Evolutionary conservation across 1,284 basidiomycete genomes (phyloP).

Genomic region (Xerocomus tenax): DNA sequence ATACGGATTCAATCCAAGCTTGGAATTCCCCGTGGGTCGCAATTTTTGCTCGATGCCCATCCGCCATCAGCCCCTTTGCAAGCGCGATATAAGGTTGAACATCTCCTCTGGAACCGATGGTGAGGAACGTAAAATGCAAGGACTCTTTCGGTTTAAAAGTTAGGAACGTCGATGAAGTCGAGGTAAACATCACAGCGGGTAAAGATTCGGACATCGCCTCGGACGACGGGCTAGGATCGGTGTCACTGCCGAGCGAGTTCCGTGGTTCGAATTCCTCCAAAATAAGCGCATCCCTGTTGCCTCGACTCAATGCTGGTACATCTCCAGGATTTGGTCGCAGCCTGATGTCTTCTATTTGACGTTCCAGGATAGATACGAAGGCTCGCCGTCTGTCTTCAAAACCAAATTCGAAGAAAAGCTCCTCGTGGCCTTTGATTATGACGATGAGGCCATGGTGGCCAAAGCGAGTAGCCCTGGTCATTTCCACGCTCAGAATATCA

Average conservation of each 20-base stretch:
- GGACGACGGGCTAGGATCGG: slow-evolving; percentile 36
- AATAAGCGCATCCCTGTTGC: slow-evolving; percentile 58
- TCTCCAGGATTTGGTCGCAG: slow-evolving; percentile 42
- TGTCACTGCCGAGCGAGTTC: slow-evolving; percentile 34
- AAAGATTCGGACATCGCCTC: slow-evolving; percentile 58
- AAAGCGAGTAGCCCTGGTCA: slow-evolving; percentile 80
- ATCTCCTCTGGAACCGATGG: slow-evolving; percentile 90
- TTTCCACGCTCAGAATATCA: slow-evolving; percentile 79
- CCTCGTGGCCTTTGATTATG: slow-evolving; percentile 91
- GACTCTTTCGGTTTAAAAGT: slow-evolving; percentile 86
- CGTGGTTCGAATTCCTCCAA: slow-evolving; percentile 64
- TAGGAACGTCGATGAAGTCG: slow-evolving; percentile 84
- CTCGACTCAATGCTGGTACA: slow-evolving; percentile 35
- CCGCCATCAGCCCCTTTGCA: slow-evolving; percentile 83
- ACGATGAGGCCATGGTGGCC: slow-evolving; percentile 84
- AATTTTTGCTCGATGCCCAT: slow-evolving; percentile 80
- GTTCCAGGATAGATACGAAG: slow-evolving; percentile 68
- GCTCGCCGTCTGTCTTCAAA: slow-evolving; percentile 70
- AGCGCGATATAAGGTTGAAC: slow-evolving; percentile 93
- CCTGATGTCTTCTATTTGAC: slow-evolving; percentile 70
- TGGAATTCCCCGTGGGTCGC: slow-evolving; percentile 92
- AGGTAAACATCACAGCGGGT: slow-evolving; percentile 88
- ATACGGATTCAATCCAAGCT: slow-evolving; percentile 88
- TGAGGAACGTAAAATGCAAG: slow-evolving; percentile 84
- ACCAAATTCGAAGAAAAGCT: slow-evolving; percentile 91